These are phyloP conservation scores for Paramecium biaurelia DNA, from an alignment of 73 alveolate species.

Conservation along the genomic window DNA sequence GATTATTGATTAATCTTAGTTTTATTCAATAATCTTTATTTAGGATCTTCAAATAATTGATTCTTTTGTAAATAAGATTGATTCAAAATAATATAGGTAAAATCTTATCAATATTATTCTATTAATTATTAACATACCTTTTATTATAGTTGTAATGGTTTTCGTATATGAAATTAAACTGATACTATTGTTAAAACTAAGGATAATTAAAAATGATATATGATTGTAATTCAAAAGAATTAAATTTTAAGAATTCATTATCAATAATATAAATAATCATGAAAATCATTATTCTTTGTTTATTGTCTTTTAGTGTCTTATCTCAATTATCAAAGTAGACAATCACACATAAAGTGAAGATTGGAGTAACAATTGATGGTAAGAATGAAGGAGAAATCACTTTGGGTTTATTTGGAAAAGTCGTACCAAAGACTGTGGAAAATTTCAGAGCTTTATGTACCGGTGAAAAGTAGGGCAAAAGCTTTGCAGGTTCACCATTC, in stretches of 20 bases:
- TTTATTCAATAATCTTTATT: neutral
- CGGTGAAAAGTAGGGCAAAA: conserved; percentile 78
- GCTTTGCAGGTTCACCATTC: conserved; percentile 78
- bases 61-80: neutral
- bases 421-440: conserved; percentile 90
- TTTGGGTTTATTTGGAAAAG: conserved; percentile 82
- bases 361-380: conserved; percentile 80
- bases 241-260: neutral
- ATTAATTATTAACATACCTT: neutral
- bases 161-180: neutral
- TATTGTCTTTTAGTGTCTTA: neutral
- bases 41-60: neutral
- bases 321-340: neutral
- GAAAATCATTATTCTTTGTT: conserved; percentile 26
- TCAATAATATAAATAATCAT: neutral
- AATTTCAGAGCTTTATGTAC: conserved; percentile 91
- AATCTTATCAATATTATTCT: neutral
- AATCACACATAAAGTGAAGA: conserved; percentile 72
- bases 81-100: neutral
- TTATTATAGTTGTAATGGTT: neutral
- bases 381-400: conserved; percentile 77
- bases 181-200: neutral
- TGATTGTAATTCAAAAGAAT: neutral
- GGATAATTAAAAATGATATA: neutral
- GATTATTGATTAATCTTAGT: neutral